Conservation (phyloP, 345 rosid genomes). For the Alliaria petiolata region DNA sequence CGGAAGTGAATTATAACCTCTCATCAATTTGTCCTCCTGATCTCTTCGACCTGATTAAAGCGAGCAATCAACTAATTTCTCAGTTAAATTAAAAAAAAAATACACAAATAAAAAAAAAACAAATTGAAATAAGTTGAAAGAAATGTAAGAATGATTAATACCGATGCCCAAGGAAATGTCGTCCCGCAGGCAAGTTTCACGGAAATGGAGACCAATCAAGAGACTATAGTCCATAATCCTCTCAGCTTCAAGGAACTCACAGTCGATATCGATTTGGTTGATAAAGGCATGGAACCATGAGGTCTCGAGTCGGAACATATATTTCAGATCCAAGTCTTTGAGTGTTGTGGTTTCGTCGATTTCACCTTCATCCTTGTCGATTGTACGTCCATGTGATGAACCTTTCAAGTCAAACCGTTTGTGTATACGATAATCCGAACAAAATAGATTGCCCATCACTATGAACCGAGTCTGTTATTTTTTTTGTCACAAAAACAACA, state of each 20-base stretch:
- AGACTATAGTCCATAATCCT: slow-evolving; percentile 74
- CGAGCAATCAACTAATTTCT: neutral
- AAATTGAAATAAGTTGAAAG: neutral
- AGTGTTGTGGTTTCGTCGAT: slow-evolving; percentile 65
- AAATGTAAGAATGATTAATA: neutral
- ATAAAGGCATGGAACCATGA: slow-evolving; percentile 59
- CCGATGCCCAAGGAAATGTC: slow-evolving; percentile 38
- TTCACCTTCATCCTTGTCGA: slow-evolving; percentile 48
- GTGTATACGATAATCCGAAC: slow-evolving; percentile 62
- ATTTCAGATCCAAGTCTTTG: slow-evolving; percentile 71
- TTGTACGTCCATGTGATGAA: slow-evolving; percentile 65
- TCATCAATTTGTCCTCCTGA: slow-evolving; percentile 41
- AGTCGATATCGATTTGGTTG: slow-evolving; percentile 60
- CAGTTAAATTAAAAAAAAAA: neutral
- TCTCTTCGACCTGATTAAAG: slow-evolving; percentile 34
- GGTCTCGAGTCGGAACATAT: slow-evolving; percentile 46
- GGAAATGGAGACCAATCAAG: slow-evolving; percentile 63
- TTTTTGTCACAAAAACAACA: neutral
- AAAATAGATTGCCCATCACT: slow-evolving; percentile 66
- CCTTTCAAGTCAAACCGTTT: slow-evolving; percentile 71
- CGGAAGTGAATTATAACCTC: slow-evolving; percentile 58
- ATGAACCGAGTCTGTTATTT: slow-evolving; percentile 53
- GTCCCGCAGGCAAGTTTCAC: slow-evolving; percentile 26
- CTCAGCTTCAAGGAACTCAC: slow-evolving; percentile 69
- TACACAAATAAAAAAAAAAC: neutral